Base-by-base conservation (phyloP, 768 basidiomycete genomes). In the Phanerodontia chrysosporium region DNA sequence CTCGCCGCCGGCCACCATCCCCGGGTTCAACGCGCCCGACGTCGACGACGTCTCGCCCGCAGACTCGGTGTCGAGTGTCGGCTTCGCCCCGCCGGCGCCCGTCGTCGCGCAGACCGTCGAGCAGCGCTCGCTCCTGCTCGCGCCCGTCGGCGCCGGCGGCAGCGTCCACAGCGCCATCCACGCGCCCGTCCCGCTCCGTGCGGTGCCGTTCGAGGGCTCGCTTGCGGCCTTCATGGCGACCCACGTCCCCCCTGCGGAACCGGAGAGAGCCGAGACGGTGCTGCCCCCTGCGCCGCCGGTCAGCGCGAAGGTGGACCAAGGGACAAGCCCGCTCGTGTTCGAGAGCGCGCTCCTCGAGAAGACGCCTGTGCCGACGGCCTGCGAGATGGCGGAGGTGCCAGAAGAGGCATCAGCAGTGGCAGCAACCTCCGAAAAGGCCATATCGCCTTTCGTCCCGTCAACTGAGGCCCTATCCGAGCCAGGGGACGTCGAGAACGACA, bases 181-280 rank as follows among this genome's bases (percentile, higher is more conserved):
- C 28, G 51, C 56, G 54, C 59, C 59, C 18, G 32, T 55, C 12
- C 59, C 59, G 8, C 44, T 60, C 9, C 53, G 59, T 2, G 54
- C 59, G 21, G 45, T 21, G 7, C 36, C 32, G 25, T 55, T 56
- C 45, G 48, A 49, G 24, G 59, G 59, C 24, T 51, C 53, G 8
- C 45, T 60, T 8, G 59, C 59, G 3, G 24, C 24, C 14, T 24
- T 55, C 16, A 48, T 56, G 35, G 51, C 21, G 21, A 28, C 39
- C 35, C 44, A 48, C 5, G 39, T 29, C 24, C 45, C 35, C 24
- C 44, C 55, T 21, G 36, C 32, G 35, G 30, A 36, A 9, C 21
- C 35, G 9, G 30, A 24, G 21, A 5, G 21, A 3, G 10, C 27
- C 46, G 21, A 48, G 46, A 10, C 18, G 5, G 24, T 4, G 30